phyloP scores from a whole-genome alignment of 805 yeast genomes.

The Nakazawaea peltata region DNA sequence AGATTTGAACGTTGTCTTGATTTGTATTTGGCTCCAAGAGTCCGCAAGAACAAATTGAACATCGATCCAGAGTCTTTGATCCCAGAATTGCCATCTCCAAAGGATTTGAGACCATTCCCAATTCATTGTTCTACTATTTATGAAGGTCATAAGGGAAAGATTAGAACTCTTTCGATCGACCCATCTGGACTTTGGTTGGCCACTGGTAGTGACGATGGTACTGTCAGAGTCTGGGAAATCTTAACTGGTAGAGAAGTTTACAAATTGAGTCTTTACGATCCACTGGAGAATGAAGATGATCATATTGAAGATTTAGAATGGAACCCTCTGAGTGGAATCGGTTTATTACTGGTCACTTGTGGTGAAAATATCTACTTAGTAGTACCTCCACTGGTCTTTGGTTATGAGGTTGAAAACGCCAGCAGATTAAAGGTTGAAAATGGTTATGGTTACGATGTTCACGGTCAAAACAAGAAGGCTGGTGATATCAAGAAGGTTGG shows the following conservation, averaged over 20 bases:
- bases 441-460: constrained; percentile 80
- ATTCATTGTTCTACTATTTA: constrained; percentile 78
- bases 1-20: constrained; percentile 92
- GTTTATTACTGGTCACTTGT: constrained; percentile 77
- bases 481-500: constrained; percentile 25
- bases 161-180: constrained; percentile 77
- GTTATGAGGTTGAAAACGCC: constrained; percentile 74
- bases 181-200: constrained; percentile 93
- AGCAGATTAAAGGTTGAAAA: constrained; percentile 75
- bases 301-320: constrained; percentile 77
- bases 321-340: constrained; percentile 74
- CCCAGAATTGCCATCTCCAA: constrained; percentile 95
- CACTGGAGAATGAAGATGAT: constrained; percentile 56
- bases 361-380: constrained; percentile 73
- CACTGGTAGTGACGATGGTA: constrained; percentile 96
- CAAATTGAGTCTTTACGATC: constrained; percentile 37
- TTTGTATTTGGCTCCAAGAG: constrained; percentile 92
- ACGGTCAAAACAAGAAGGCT: constrained; percentile 25
- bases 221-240: constrained; percentile 94
- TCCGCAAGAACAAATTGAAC: constrained; percentile 80
- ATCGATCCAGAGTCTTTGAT: constrained; percentile 94
- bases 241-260: constrained; percentile 91
- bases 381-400: constrained; percentile 93
- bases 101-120: constrained; percentile 96
- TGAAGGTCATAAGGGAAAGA: constrained; percentile 76